Conservation (phyloP, 371 early-diverging fungal genomes). For the Mortierella sp. region DNA sequence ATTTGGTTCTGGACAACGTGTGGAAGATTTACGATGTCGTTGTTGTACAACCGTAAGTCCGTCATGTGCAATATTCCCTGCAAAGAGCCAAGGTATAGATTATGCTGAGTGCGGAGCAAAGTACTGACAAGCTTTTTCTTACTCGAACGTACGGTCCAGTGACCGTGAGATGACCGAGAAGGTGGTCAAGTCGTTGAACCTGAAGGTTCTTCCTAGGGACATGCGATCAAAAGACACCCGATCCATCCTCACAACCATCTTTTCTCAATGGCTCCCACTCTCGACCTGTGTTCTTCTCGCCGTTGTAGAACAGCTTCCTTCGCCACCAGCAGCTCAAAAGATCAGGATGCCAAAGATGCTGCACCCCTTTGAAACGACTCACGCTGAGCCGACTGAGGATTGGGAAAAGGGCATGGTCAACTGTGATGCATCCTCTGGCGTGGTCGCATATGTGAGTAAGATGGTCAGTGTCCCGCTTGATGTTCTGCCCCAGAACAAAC, state of each 20-base stretch:
- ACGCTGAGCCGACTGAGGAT: conserved; percentile 59
- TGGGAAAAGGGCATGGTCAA: conserved; percentile 72
- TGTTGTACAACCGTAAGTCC: conserved; percentile 67
- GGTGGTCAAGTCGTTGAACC: conserved; percentile 85
- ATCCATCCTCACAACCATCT: conserved; percentile 78
- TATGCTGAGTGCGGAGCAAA: background rate
- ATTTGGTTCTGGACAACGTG: conserved; percentile 93
- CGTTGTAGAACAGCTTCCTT: conserved; percentile 90
- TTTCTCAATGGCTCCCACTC: conserved; percentile 87
- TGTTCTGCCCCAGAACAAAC: conserved; percentile 78
- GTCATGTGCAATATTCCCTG: conserved; percentile 1
- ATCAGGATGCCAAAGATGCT: conserved; percentile 84
- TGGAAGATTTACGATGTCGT: conserved; percentile 96
- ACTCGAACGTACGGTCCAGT: conserved; percentile 41
- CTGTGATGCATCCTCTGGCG: conserved; percentile 65
- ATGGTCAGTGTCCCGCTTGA: conserved; percentile 88
- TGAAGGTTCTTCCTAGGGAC: conserved; percentile 92
- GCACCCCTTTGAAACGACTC: conserved; percentile 66
- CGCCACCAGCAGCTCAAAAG: conserved; percentile 86
- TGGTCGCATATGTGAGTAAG: conserved; percentile 92
- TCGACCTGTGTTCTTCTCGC: conserved; percentile 81
- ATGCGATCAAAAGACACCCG: conserved; percentile 87
- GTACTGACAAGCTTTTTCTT: background rate
- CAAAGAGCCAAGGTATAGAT: too few species aligned
- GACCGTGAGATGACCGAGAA: conserved; percentile 92